A percentile compares a stretch with the other conserved stretches of the same genome.
Conservation (phyloP, 805 yeast genomes). For the Ogataea saltuana region DNA sequence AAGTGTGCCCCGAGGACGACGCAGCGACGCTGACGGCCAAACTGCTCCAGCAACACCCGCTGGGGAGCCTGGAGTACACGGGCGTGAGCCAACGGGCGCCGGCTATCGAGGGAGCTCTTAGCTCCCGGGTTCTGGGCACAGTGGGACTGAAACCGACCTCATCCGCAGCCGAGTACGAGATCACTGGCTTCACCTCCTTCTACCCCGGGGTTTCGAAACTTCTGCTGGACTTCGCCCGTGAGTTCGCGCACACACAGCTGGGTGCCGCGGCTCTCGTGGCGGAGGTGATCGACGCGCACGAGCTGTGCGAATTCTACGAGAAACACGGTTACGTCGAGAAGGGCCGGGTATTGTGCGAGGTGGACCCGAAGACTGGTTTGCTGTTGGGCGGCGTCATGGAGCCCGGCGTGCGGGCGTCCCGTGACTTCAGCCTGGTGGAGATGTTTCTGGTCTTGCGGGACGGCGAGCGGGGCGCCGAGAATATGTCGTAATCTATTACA, state of each 20-base stretch:
- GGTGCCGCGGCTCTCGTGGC: constrained; percentile 34
- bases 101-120: background rate
- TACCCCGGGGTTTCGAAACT: constrained; percentile 38
- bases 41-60: constrained; percentile 18
- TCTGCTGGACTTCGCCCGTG: constrained; percentile 23
- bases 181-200: constrained; percentile 56
- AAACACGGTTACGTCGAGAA: constrained; percentile 41
- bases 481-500: constrained; percentile 6
- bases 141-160: constrained; percentile 35
- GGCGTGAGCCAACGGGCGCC: background rate
- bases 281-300: constrained; percentile 51
- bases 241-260: constrained; percentile 11
- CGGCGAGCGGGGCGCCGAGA: no score
- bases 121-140: constrained; percentile 35
- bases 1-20: constrained; percentile 17
- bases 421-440: constrained; percentile 44
- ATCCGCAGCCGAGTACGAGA: constrained; percentile 32
- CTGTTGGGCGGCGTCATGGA: constrained; percentile 34
- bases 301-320: constrained; percentile 46
- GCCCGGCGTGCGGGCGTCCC: constrained; percentile 39
- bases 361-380: constrained; percentile 26
- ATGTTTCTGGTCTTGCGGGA: no score
- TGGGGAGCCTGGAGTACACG: constrained; percentile 17
- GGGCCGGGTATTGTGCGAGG: constrained; percentile 26
- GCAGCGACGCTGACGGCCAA: constrained; percentile 21